phyloP scores from a whole-genome alignment of 768 basidiomycete genomes.

The Postia placenta region DNA sequence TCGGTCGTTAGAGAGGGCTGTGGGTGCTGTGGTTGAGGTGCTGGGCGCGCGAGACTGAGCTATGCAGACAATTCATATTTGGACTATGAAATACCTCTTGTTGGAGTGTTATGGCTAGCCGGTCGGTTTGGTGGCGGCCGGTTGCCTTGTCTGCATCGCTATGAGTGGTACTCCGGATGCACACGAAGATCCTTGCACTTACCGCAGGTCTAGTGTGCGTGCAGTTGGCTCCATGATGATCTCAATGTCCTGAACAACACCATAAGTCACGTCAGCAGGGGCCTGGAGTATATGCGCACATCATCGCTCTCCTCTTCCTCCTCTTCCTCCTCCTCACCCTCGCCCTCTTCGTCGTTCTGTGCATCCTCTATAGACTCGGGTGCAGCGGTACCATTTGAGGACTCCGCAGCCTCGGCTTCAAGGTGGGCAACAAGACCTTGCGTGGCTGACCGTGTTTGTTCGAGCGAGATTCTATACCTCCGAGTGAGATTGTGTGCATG shows the following conservation, averaged over 20 bases:
- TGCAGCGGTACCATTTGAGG: conserved; percentile 19
- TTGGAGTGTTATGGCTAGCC: conserved; percentile 25
- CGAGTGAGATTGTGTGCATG: conserved; percentile 18
- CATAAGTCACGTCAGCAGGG: not conserved
- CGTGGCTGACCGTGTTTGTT: conserved; percentile 31
- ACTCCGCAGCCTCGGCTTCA: conserved; percentile 36
- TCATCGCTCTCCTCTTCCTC: conserved; percentile 37
- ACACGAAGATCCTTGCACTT: conserved; percentile 9
- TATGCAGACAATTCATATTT: not conserved
- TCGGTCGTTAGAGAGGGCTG: conserved; percentile 72
- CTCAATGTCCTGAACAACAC: conserved; percentile 63
- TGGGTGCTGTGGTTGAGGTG: conserved; percentile 37
- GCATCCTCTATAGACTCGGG: conserved; percentile 22
- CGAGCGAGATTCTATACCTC: conserved; percentile 32
- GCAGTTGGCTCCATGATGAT: conserved; percentile 81
- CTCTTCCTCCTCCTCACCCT: conserved; percentile 34
- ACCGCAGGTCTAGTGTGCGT: conserved; percentile 75
- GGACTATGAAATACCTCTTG: conserved; percentile 18
- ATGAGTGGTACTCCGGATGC: conserved; percentile 1
- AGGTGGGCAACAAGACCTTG: conserved; percentile 44
- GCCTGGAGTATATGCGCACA: conserved; percentile 19
- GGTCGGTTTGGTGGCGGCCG: conserved; percentile 23
- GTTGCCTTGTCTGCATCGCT: conserved; percentile 24
- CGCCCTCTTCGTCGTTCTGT: conserved; percentile 29
- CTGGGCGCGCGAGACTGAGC: not conserved